Evolutionary conservation across 495 filamentous ascomycete genomes (phyloP), one percentile per base, ranked within the genome.

Genomic region (Podospora anserina): DNA sequence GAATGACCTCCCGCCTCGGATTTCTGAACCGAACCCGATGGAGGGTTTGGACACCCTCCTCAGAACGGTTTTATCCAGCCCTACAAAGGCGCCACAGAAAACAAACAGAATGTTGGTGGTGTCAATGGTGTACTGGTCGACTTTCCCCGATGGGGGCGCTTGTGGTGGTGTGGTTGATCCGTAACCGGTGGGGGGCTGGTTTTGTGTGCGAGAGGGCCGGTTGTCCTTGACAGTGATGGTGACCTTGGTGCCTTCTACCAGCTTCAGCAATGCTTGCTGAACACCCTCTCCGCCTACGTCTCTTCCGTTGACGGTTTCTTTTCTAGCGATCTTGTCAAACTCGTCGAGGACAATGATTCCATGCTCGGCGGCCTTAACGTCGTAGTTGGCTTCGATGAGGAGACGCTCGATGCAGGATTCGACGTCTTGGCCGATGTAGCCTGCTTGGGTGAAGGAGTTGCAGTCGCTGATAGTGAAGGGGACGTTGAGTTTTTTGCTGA

Each of bases 391-490:
- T 62, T 96, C 94, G 67, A 93, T 90, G 9, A 99, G 82, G 34
- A 99, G 84, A 28, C 94, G 87, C 72, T 96, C 92, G 20, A 99
- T 92, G 72, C 93, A 97, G 0, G 91, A 88, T 73, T 99, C 95
- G 58, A 91, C 94, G 74, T 99, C 95, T 75, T 97, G 94, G 66
- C 95, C 95, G 66, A 99, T 97, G 75, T 99, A 99, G 16, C 95
- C 95, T 5, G 95, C 93, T 82, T 97, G 93, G 2, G 95, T 99
- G 70, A 99, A 94, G 4, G 95, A 90, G 16, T 96, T 98, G 79
- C 96, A 98, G 76, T 99, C 96, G 67, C 93, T 95, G 78, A 98
- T 98, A 68, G 91, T 94, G 76, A 99, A 97, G 0, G 95, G 96
- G 1, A 98, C 95, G 64, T 95, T 93, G 23, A 99, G 77, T 66